Base-by-base conservation (phyloP, 768 basidiomycete genomes). In the Boletus vermiculosoides region DNA sequence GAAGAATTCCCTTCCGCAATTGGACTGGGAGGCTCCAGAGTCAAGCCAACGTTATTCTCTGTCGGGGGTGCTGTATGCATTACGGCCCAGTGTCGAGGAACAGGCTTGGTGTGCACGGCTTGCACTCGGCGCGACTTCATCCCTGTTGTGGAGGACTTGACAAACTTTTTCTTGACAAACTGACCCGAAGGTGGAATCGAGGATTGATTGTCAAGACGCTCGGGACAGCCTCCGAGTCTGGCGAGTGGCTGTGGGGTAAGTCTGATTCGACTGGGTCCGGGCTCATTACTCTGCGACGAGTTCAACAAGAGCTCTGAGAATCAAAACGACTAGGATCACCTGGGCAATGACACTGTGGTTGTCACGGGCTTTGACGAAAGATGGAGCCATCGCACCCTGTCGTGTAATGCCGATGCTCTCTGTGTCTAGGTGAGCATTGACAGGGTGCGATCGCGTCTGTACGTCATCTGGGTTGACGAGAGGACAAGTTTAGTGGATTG, bases 261-360 rank as follows among this genome's bases (percentile, higher is more conserved):
- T 39, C n/a, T 36, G 53, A 46, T 31, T 34, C 23, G 55, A 55
- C 57, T 53, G 16, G 61, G 50, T 23, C 56, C 47, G 10, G 54
- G 41, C 18, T 40, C 57, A 13, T 13, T 55, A 39, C 33, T 51
- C 67, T 70, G 54, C n/a, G 34, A 49, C 40, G 6, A 58, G 37
- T 56, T 62, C 23, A 57, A 50, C 41, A 40, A 47, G n/a, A 41
- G 46, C 12, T 34, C 25, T 23, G 22, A 18, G 22, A 44, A 36
- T 20, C 1, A 20, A n/a, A 50, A 37, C 7, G 37, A 47, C 37
- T 25, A 31, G 12, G 23, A 45, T 58, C n/a, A 64, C 60, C 55
- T 64, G 63, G 18, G 16, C 22, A 50, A 23, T 8, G n/a, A 33
- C 25, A 52, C 50, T 15, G 36, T 50, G 12, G 46, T 8, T 36